Conservation (phyloP, 75 land plant species). For the Pinus albicaulis region DNA sequence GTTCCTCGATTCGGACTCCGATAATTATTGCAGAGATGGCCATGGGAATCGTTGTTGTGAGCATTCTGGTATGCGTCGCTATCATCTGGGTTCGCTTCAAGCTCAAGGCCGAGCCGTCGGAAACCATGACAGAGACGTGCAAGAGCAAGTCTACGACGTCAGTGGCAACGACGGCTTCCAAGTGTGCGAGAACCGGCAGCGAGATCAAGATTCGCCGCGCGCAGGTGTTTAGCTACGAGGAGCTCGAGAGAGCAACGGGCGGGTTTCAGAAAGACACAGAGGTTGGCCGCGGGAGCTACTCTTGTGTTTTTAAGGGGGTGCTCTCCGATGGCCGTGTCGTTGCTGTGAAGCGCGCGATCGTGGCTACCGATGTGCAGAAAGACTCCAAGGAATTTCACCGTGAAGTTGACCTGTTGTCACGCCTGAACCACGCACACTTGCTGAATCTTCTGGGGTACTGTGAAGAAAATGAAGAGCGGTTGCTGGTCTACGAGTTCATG, state of each 20-base stretch:
- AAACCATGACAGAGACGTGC: background rate
- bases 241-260: slow-evolving; percentile 67
- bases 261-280: slow-evolving; percentile 63
- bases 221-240: slow-evolving; percentile 62
- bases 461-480: slow-evolving; percentile 79
- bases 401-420: slow-evolving; percentile 76
- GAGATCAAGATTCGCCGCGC: slow-evolving; percentile 66
- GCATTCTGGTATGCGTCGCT: slow-evolving; percentile 37
- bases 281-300: slow-evolving; percentile 84
- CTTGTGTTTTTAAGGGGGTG: slow-evolving; percentile 78
- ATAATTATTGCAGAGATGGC: slow-evolving; percentile 66
- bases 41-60: slow-evolving; percentile 55
- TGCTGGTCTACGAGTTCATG: slow-evolving; percentile 93
- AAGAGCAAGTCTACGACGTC: slow-evolving; percentile 24
- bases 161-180: background rate
- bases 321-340: slow-evolving; percentile 70
- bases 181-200: slow-evolving; percentile 12
- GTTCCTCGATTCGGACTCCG: slow-evolving; percentile 49
- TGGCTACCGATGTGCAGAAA: slow-evolving; percentile 30
- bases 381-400: slow-evolving; percentile 76
- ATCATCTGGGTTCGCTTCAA: slow-evolving; percentile 61
- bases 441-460: slow-evolving; percentile 86
- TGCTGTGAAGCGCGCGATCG: slow-evolving; percentile 77
- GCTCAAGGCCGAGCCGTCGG: slow-evolving; percentile 4
- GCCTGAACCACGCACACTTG: slow-evolving; percentile 88